These are phyloP conservation scores for Metschnikowia baotianmanensis DNA, from an alignment of 805 yeast genomes.

Conservation along the genomic window DNA sequence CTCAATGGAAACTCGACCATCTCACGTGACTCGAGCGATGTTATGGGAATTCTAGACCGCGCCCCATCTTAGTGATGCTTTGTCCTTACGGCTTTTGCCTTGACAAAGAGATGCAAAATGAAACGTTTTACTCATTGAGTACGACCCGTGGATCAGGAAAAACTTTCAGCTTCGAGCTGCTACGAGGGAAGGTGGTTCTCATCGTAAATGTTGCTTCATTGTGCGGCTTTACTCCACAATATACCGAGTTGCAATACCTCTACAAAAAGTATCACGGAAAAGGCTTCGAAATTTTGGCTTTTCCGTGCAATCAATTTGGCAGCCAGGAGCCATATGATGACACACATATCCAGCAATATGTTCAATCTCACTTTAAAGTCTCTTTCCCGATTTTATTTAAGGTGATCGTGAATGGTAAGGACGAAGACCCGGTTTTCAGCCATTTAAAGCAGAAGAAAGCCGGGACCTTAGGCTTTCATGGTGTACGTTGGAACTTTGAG, in stretches of 20 bases:
- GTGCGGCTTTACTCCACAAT: slow-evolving; percentile 30
- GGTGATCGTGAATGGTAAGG: slow-evolving; percentile 36
- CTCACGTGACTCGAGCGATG: not conserved
- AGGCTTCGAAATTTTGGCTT: slow-evolving; percentile 71
- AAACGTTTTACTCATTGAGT: slow-evolving; percentile 7
- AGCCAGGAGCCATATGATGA: slow-evolving; percentile 71
- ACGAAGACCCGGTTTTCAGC: slow-evolving; percentile 28
- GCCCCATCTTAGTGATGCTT: no score
- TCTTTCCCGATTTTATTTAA: slow-evolving; percentile 40
- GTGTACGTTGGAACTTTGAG: slow-evolving; percentile 77
- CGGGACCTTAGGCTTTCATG: slow-evolving; percentile 37
- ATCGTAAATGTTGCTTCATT: slow-evolving; percentile 26
- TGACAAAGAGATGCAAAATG: slow-evolving; percentile 2
- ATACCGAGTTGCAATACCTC: slow-evolving; percentile 64
- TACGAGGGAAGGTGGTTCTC: slow-evolving; percentile 23
- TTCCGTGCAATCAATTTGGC: slow-evolving; percentile 92
- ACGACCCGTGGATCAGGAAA: slow-evolving; percentile 3
- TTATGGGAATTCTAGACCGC: not conserved
- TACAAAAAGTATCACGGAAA: slow-evolving; percentile 60
- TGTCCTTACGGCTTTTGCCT: not conserved
- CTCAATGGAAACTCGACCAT: no score
- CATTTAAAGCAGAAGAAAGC: slow-evolving; percentile 27
- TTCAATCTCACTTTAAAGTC: slow-evolving; percentile 27
- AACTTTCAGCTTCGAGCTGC: slow-evolving; percentile 12
- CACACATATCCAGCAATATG: slow-evolving; percentile 25